Conservation (phyloP, 2,329 filamentous ascomycete species). For the Xylariales sp. region DNA sequence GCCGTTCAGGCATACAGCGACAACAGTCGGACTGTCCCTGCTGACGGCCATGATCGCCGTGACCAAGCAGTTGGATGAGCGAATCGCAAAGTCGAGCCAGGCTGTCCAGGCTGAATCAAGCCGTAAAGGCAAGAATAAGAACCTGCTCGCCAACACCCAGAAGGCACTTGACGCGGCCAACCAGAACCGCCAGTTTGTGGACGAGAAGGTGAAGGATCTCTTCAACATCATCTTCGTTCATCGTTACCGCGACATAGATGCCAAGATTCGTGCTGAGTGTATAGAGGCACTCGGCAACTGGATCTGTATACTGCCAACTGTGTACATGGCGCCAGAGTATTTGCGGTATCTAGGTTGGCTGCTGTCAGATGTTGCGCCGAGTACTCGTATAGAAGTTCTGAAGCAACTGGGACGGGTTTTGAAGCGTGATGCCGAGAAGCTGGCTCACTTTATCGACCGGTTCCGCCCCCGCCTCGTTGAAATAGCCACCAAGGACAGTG, state of each 20-base stretch:
- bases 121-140: constrained; percentile 70
- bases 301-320: constrained; percentile 79
- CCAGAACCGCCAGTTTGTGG: constrained; percentile 63
- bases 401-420: constrained; percentile 79
- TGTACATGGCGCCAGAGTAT: constrained; percentile 88
- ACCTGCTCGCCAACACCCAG: constrained; percentile 69
- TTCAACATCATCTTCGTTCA: constrained; percentile 94
- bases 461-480: constrained; percentile 86
- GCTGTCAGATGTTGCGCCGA: constrained; percentile 72
- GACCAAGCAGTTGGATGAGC: constrained; percentile 65
- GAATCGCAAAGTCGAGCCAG: constrained; percentile 71
- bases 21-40: constrained; percentile 76
- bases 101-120: constrained; percentile 75
- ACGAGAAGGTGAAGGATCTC: constrained; percentile 73
- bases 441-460: constrained; percentile 89
- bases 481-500: constrained; percentile 83
- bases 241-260: constrained; percentile 90
- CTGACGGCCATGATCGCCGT: constrained; percentile 73
- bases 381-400: constrained; percentile 79
- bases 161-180: constrained; percentile 67
- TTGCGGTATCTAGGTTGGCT: constrained; percentile 95
- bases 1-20: constrained; percentile 91
- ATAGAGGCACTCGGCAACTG: constrained; percentile 81
- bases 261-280: constrained; percentile 83
- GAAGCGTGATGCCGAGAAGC: constrained; percentile 72